Conservation (phyloP, 768 basidiomycete species). For the Phlegmacium glaucopus region DNA sequence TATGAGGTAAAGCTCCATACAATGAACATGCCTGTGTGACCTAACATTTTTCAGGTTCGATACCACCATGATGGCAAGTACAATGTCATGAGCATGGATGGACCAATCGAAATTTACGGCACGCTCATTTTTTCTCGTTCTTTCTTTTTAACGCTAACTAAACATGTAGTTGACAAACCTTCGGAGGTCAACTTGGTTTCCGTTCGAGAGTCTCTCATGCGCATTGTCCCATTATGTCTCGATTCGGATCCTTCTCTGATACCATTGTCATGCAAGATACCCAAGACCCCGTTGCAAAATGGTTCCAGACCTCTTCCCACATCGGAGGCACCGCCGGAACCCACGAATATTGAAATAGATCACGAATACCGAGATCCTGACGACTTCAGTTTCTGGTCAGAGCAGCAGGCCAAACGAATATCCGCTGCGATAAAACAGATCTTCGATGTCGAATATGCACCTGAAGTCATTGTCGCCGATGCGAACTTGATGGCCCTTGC, state of each 20-base stretch:
- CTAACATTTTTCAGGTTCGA: slow-evolving; percentile 49
- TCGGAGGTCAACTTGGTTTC: slow-evolving; percentile 56
- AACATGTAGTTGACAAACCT: slow-evolving; percentile 63
- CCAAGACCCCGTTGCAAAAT: slow-evolving; percentile 2
- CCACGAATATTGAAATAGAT: slow-evolving; percentile 21
- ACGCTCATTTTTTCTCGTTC: slow-evolving; percentile 22
- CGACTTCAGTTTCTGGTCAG: slow-evolving; percentile 94
- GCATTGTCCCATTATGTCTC: slow-evolving; percentile 81
- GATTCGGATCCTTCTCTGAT: slow-evolving; percentile 83
- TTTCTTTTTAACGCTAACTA: slow-evolving; percentile 6
- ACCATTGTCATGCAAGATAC: slow-evolving; percentile 58
- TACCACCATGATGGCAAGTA: slow-evolving; percentile 98
- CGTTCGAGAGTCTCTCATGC: slow-evolving; percentile 64
- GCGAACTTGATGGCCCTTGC: slow-evolving; percentile 88
- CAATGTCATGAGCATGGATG: slow-evolving; percentile 86
- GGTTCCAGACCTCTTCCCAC: slow-evolving; percentile 7
- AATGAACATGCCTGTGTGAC: neutral
- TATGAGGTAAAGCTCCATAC: slow-evolving; percentile 66
- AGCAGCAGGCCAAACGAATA: slow-evolving; percentile 87
- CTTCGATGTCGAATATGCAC: slow-evolving; percentile 85
- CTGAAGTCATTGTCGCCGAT: slow-evolving; percentile 90
- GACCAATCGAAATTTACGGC: slow-evolving; percentile 90
- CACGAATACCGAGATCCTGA: slow-evolving; percentile 67
- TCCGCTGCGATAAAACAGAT: slow-evolving; percentile 72
- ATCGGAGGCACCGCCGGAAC: slow-evolving; percentile 11